Evolutionary conservation across 441 rosid species (phyloP), one percentile per base, ranked within the genome.

Genomic region (Adansonia grandidieri): DNA sequence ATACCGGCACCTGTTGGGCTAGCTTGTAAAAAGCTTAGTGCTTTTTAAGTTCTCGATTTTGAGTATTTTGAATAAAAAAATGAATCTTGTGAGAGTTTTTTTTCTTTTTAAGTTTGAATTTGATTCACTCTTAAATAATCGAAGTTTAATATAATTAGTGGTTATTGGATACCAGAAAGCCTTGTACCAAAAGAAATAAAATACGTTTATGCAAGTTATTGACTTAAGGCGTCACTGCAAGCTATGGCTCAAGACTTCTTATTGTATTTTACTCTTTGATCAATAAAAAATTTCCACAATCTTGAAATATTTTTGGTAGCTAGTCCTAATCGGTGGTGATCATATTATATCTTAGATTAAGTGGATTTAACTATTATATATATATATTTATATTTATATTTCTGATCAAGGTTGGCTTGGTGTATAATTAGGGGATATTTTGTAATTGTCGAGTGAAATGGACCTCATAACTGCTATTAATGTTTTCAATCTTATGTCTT

Each of bases 321-420:
- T 15, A 15, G 80, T 87, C 85, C 37, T 71, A 78, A 70, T 84
- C 85, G 48, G 37, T 24, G 80, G 77, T 77, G 42, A 62, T 4
- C 10, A 77, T 75, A 40, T 68, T 19, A 53, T 73, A 79, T 32
- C 42, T 81, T 78, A 20, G 69, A 56, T 79, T 74, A 62, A 75
- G 74, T 51, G 76, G 24, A 51, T 42, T 75, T 61, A 68, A 48
- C 48, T 56, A 5, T 24, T 24, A 24, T 24, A 24, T 24, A 24
- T 24, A 32, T 32, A 32, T 32, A 32, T 32, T 1, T 32, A 32
- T 32, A 32, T 32, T 1, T 32, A 32, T 13, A 65, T 63, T 54
- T 51, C 28, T 44, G 17, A 42, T 53, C 15, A 54, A 47, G 11
- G 37, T 10, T 50, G 68, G 58, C 65, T 20, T 11, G 50, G 19